phyloP scores from a whole-genome alignment of 2,329 filamentous ascomycete species.

The Fonsecaea multimorphosa region DNA sequence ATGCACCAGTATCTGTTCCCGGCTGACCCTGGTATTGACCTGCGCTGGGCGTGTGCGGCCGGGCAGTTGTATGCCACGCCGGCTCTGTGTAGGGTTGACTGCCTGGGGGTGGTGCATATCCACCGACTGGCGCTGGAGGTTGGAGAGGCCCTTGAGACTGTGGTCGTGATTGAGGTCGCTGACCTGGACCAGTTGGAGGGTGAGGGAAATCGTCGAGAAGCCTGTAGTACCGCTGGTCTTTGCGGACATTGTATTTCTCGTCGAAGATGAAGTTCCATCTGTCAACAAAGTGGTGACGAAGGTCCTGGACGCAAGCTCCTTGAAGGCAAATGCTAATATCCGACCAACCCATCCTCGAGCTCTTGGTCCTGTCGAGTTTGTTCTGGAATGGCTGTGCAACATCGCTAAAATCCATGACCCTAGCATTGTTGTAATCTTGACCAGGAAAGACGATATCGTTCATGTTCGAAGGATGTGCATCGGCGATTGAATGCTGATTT shows the following conservation, averaged over 20 bases:
- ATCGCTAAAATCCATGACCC: conserved; percentile 79
- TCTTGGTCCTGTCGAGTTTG: conserved; percentile 79
- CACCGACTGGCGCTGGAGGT: conserved; percentile 38
- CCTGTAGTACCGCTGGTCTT: conserved; percentile 57
- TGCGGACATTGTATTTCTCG: conserved; percentile 74
- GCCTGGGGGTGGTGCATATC: conserved; percentile 35
- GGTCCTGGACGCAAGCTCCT: conserved; percentile 75
- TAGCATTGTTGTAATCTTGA: conserved; percentile 90
- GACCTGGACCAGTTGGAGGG: conserved; percentile 42
- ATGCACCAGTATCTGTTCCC: conserved; percentile 2
- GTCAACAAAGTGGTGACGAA: conserved; percentile 79
- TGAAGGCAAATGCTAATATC: conserved; percentile 79
- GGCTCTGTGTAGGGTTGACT: conserved; percentile 37
- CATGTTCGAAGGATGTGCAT: conserved; percentile 79
- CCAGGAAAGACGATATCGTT: conserved; percentile 81
- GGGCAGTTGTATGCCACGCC: conserved; percentile 37
- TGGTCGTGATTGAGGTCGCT: conserved; percentile 43
- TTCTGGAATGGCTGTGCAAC: conserved; percentile 82
- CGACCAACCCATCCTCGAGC: conserved; percentile 90
- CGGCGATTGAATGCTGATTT: conserved; percentile 82
- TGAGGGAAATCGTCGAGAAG: conserved; percentile 44
- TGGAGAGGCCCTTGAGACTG: conserved; percentile 43
- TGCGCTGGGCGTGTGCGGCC: conserved; percentile 27
- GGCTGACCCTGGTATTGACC: conserved; percentile 24
- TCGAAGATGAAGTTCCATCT: conserved; percentile 91